phyloP scores from a whole-genome alignment of 441 rosid species.

The Erodium texanum region DNA sequence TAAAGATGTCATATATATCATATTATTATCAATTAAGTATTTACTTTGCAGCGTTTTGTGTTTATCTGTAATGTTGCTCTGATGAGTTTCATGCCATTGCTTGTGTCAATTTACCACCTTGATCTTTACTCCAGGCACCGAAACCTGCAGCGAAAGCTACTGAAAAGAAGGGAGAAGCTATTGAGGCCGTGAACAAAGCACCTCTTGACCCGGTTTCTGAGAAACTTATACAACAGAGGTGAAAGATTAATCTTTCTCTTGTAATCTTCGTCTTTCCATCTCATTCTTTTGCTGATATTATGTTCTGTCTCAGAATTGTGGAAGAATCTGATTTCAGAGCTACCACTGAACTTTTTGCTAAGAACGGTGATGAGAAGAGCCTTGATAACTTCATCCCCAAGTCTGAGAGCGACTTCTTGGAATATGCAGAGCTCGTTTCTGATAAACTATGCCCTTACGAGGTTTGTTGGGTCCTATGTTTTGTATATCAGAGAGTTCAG shows the following conservation, averaged over 20 bases:
- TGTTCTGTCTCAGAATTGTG: conserved; percentile 48
- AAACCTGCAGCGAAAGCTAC: conserved; percentile 37
- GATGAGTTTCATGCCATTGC: too few relatives aligned
- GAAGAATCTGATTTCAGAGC: conserved; percentile 81
- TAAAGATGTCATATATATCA: too few relatives aligned
- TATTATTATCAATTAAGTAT: too few relatives aligned
- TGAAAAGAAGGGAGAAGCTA: conserved; percentile 47
- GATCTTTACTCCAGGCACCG: conserved; percentile 37
- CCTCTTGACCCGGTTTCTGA: conserved; percentile 60
- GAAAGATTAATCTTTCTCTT: conserved; percentile 1
- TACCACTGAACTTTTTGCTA: conserved; percentile 60
- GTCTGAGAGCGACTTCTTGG: conserved; percentile 78
- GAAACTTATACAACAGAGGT: conserved; percentile 84
- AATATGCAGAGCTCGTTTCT: conserved; percentile 83
- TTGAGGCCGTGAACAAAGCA: conserved; percentile 32
- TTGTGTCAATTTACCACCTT: too few relatives aligned
- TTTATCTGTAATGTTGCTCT: too few relatives aligned
- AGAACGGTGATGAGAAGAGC: conserved; percentile 48
- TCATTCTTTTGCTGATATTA: neutral
- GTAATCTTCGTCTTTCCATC: neutral
- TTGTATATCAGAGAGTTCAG: neutral
- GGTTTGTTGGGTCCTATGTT: conserved; percentile 30
- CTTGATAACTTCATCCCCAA: conserved; percentile 76
- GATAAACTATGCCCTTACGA: conserved; percentile 59
- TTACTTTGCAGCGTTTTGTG: too few relatives aligned